Conservation (phyloP, 2,329 filamentous ascomycete species). For the Alternaria rosae region DNA sequence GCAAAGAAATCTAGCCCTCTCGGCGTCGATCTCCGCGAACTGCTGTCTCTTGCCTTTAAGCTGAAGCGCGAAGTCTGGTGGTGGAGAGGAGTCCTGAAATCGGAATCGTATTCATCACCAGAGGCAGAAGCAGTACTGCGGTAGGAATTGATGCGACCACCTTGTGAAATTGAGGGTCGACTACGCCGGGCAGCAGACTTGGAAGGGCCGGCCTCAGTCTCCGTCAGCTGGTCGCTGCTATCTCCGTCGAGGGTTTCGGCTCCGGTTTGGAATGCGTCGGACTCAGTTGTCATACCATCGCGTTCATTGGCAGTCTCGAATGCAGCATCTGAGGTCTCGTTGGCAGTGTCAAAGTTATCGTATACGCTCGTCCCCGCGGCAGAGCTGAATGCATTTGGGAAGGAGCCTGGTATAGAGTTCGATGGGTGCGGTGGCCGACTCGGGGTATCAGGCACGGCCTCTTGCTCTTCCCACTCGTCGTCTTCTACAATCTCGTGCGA, state of each 20-base stretch:
- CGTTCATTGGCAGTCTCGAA: constrained; percentile 82
- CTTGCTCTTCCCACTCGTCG: constrained; percentile 83
- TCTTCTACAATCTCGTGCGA: constrained; percentile 84
- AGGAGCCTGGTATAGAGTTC: constrained; percentile 41
- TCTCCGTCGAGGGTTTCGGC: constrained; percentile 74
- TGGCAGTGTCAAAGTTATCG: constrained; percentile 81
- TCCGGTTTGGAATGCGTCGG: constrained; percentile 95
- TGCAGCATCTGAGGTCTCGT: constrained; percentile 70
- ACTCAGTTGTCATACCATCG: constrained; percentile 74
- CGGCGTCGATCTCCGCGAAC: constrained; percentile 61
- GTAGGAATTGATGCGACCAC: constrained; percentile 71
- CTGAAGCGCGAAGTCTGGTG: constrained; percentile 73
- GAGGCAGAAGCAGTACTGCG: constrained; percentile 91
- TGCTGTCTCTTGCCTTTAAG: constrained; percentile 72
- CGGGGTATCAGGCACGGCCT: constrained; percentile 63
- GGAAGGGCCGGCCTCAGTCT: constrained; percentile 72
- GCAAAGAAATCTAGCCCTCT: constrained; percentile 66
- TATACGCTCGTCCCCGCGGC: constrained; percentile 55
- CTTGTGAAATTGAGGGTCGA: constrained; percentile 55
- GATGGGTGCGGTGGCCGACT: constrained; percentile 51
- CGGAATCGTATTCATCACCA: constrained; percentile 72
- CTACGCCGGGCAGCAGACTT: constrained; percentile 43
- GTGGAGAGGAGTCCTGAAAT: constrained; percentile 70
- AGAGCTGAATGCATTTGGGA: constrained; percentile 44
- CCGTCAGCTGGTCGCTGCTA: constrained; percentile 81